A percentile compares a stretch with the other conserved stretches of the same genome.
phyloP scores from a whole-genome alignment of 805 yeast species.

The Metschnikowia hibisci region DNA sequence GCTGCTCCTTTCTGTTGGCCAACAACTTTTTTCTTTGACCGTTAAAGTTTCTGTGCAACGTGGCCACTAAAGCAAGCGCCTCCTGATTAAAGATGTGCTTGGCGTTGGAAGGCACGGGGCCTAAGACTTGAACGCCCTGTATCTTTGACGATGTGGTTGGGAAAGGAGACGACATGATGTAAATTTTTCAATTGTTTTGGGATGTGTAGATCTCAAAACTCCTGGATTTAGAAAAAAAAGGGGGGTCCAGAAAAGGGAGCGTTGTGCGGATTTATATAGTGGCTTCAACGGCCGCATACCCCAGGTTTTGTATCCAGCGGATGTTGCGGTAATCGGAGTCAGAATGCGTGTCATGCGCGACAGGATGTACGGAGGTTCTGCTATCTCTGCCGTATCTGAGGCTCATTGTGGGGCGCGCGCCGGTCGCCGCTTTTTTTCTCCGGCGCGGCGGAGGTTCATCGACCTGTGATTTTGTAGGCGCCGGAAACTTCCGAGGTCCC shows the following conservation, averaged over 20 bases:
- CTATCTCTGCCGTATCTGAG: slow-evolving; percentile 7
- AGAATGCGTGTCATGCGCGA: slow-evolving; percentile 12
- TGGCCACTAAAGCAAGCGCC: slow-evolving; percentile 66
- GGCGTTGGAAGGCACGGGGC: slow-evolving; percentile 46
- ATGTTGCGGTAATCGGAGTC: slow-evolving; percentile 17
- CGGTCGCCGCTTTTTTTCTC: slow-evolving; percentile 1
- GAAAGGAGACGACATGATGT: slow-evolving; percentile 34
- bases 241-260: not conserved
- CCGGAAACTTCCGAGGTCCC: slow-evolving; percentile 2
- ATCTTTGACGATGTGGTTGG: slow-evolving; percentile 42
- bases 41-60: slow-evolving; percentile 72
- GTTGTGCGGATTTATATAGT: slow-evolving; percentile 10
- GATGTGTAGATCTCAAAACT: slow-evolving; percentile 1
- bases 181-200: not conserved
- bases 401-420: not conserved
- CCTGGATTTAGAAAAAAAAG: not conserved
- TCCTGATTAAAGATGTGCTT: slow-evolving; percentile 55
- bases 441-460: slow-evolving; percentile 10
- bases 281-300: slow-evolving; percentile 2
- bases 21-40: slow-evolving; percentile 54
- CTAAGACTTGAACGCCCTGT: slow-evolving; percentile 52
- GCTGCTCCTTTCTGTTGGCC: slow-evolving; percentile 58
- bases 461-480: slow-evolving; percentile 2
- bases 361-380: slow-evolving; percentile 13
- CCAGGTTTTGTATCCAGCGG: slow-evolving; percentile 17